Percentiles rank a stretch among this genome's conserved stretches.
phyloP scores from a whole-genome alignment of 1,284 basidiomycete species.

The Pisolithus thermaeus region DNA sequence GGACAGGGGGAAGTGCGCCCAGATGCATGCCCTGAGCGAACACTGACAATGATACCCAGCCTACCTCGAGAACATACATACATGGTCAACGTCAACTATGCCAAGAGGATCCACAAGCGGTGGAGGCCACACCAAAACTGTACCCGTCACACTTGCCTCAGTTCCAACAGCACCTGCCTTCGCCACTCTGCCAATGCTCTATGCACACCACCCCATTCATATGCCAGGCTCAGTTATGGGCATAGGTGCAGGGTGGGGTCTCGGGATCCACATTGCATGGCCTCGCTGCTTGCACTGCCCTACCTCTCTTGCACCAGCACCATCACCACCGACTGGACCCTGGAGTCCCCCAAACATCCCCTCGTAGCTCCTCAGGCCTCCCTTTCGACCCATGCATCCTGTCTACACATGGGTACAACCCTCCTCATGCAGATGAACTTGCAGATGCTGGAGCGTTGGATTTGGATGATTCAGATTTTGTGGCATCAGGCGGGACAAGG shows the following conservation, averaged over 20 bases:
- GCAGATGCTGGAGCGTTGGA: slow-evolving; percentile 74
- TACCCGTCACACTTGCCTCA: slow-evolving; percentile 23
- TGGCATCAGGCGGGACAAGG: slow-evolving; percentile 46
- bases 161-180: slow-evolving; percentile 9
- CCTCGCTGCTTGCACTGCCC: background rate
- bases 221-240: no score
- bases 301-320: slow-evolving; percentile 7
- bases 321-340: slow-evolving; percentile 5
- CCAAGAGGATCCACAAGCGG: slow-evolving; percentile 20
- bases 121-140: slow-evolving; percentile 30
- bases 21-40: background rate
- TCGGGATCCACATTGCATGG: no score
- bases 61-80: no score
- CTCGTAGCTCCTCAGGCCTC: slow-evolving; percentile 67
- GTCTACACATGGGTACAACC: slow-evolving; percentile 89
- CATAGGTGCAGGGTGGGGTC: no score
- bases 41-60: no score
- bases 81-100: slow-evolving; percentile 44
- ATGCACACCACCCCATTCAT: no score
- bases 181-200: background rate
- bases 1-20: background rate
- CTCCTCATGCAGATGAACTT: slow-evolving; percentile 86
- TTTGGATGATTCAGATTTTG: slow-evolving; percentile 67
- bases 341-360: slow-evolving; percentile 45
- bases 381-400: slow-evolving; percentile 82